A percentile compares a stretch with the other conserved stretches of the same genome.
These are phyloP conservation scores for Pyrenophora seminiperda DNA, from an alignment of 2,329 filamentous ascomycete species.

Conservation along the genomic window DNA sequence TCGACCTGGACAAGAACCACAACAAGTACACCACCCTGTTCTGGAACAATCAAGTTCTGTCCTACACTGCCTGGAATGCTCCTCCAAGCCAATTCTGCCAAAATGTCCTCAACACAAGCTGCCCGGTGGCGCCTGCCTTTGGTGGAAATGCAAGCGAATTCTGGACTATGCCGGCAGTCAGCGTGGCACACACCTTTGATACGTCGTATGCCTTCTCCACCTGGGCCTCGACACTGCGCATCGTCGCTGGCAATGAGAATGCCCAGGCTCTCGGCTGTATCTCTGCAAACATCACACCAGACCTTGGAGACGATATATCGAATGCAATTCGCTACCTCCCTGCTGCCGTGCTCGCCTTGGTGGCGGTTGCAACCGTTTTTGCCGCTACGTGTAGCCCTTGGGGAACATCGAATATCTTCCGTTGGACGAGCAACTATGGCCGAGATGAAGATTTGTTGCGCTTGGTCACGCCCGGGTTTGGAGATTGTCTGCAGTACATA, in stretches of 20 bases:
- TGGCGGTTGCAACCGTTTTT: conserved; percentile 80
- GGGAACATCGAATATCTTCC: conserved; percentile 88
- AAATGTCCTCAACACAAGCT: conserved; percentile 56
- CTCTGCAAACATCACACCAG: conserved; percentile 80
- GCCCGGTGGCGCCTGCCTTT: conserved; percentile 79
- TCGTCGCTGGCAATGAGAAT: conserved; percentile 73
- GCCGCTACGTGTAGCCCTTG: conserved; percentile 91
- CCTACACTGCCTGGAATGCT: conserved; percentile 70
- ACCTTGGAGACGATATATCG: conserved; percentile 71
- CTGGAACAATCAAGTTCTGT: conserved; percentile 73
- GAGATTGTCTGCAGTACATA: conserved; percentile 95
- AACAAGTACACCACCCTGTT: conserved; percentile 75
- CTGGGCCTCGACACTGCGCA: conserved; percentile 71
- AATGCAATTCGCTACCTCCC: conserved; percentile 77
- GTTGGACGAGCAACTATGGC: conserved; percentile 98
- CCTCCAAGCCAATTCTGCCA: conserved; percentile 67
- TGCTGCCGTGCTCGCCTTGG: conserved; percentile 75
- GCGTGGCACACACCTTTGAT: conserved; percentile 72
- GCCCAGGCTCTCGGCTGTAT: conserved; percentile 76
- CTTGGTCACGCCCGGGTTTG: conserved; percentile 92
- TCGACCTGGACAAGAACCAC: conserved; percentile 62
- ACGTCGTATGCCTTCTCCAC: conserved; percentile 89
- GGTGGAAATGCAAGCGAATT: conserved; percentile 59
- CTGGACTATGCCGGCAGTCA: conserved; percentile 70
- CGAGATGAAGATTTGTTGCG: conserved; percentile 89